phyloP scores from a whole-genome alignment of 2,329 filamentous ascomycete genomes.

The Colletotrichum magnum region DNA sequence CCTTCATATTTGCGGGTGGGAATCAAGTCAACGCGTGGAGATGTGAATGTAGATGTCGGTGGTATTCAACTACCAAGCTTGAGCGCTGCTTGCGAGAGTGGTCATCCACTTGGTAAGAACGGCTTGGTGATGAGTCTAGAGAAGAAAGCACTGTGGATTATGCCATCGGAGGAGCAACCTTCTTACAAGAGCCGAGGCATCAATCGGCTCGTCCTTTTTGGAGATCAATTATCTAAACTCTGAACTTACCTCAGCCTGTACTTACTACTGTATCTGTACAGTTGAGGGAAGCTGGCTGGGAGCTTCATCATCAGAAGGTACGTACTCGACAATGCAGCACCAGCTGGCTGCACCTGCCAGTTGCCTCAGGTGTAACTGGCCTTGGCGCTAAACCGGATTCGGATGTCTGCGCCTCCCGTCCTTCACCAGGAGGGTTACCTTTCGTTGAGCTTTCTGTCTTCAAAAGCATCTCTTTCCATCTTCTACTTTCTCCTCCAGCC shows the following conservation, averaged over 20 bases:
- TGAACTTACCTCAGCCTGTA: too few species aligned
- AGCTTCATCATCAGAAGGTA: too few species aligned
- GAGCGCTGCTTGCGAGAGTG: background rate
- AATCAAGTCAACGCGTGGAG: too few species aligned
- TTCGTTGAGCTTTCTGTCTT: background rate
- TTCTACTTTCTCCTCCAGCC: too few species aligned
- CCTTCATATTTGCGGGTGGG: conserved; percentile 44
- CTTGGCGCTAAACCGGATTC: conserved; percentile 19
- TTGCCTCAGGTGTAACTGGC: conserved; percentile 12
- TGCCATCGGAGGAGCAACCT: too few species aligned
- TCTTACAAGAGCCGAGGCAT: conserved; percentile 13
- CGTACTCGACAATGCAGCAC: background rate
- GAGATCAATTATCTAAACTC: background rate
- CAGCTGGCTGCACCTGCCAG: conserved; percentile 5
- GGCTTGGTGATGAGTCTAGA: background rate
- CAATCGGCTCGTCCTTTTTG: background rate
- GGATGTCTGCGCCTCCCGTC: conserved; percentile 16
- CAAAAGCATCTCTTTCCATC: too few species aligned
- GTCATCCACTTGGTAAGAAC: background rate
- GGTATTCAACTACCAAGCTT: too few species aligned
- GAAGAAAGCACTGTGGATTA: background rate
- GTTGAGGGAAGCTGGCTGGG: too few species aligned
- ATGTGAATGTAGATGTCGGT: background rate
- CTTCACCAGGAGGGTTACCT: background rate
- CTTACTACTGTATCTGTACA: too few species aligned